Base-by-base conservation (phyloP, 1,284 basidiomycete genomes). In the Cystobasidiaceae sp. region DNA sequence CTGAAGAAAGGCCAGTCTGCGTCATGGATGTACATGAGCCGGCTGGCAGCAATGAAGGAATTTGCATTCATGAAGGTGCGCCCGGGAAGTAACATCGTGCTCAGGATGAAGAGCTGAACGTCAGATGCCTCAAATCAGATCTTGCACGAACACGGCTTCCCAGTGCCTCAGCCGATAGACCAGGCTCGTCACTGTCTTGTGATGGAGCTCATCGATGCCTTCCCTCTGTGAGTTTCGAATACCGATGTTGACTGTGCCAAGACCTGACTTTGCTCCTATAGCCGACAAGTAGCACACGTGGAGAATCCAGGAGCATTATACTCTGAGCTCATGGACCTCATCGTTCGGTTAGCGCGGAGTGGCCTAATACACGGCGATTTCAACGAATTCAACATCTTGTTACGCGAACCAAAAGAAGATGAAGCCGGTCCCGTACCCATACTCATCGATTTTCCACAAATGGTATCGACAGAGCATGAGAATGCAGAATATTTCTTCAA, bases 401-500 rank as follows among this genome's bases (percentile, higher is more conserved):
- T 99, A 69, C 83, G 84, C 49, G 84, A 74, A 46, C 66, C 43
- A 66, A 68, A 72, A 4, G 67, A 71, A 8, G 64, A 56, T 0
- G 70, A 70, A 55, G 86, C 86, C 60, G 82, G 82, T 43, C 88
- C 90, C 7, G 86, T 92, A 72, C 90, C 94, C 4, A 80, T 97
- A 59, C 85, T 99, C 34, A 98, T 99, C 72, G 96, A 99, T 79
- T 99, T 99, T 75, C 94, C 94, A 2, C 94, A 99, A 80, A 97
- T 98, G 94, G 90, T 98, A 77, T 93, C 89, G 81, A 94, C 90
- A 37, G 89, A 93, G 52, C 94, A 99, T 74, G 85, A 86, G 73
- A 97, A 99, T 77, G 96, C 94, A 9, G 94, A 97, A 80, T 96
- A 88, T 88, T 98, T 96, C 80, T 99, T 99, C 79, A 92, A 97